Evolutionary conservation across 148 eudicot genomes (phyloP).

Genomic region (Amaranthus cruentus): DNA sequence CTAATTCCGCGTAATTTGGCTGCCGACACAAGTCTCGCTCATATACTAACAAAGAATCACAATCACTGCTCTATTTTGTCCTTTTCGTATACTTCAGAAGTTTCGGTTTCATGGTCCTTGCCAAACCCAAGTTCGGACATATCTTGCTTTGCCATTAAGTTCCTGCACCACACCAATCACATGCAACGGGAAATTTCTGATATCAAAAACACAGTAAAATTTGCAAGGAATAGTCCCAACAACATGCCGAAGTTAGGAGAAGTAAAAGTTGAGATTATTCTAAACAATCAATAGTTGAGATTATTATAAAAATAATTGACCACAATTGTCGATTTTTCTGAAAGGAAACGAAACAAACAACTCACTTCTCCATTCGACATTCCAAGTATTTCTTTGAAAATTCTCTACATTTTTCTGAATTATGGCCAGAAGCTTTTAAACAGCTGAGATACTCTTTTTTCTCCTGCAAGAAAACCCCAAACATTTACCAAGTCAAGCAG

Average conservation of each 20-base stretch:
- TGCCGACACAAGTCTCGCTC: background rate
- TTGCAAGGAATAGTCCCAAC: background rate
- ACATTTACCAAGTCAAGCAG: constrained; percentile 2
- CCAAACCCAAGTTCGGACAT: constrained; percentile 90
- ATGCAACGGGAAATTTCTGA: background rate
- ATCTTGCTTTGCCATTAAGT: constrained; percentile 95
- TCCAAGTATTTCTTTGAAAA: constrained; percentile 80
- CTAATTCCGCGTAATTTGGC: background rate
- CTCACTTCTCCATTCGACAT: constrained; percentile 94
- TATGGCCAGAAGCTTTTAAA: constrained; percentile 68
- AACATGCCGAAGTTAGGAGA: background rate
- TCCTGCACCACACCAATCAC: constrained; percentile 43
- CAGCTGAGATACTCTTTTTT: constrained; percentile 76
- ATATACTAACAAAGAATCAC: background rate
- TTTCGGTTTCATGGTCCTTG: constrained; percentile 35
- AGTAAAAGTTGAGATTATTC: no score
- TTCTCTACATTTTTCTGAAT: constrained; percentile 70
- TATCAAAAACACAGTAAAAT: background rate
- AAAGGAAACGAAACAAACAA: background rate
- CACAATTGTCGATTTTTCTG: no score
- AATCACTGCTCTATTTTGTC: constrained; percentile 18
- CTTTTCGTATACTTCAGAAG: constrained; percentile 26
- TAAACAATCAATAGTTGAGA: no score
- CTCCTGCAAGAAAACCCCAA: constrained; percentile 43
- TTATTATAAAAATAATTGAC: no score